phyloP scores from a whole-genome alignment of 768 basidiomycete genomes.

The Tylopilus sp. region DNA sequence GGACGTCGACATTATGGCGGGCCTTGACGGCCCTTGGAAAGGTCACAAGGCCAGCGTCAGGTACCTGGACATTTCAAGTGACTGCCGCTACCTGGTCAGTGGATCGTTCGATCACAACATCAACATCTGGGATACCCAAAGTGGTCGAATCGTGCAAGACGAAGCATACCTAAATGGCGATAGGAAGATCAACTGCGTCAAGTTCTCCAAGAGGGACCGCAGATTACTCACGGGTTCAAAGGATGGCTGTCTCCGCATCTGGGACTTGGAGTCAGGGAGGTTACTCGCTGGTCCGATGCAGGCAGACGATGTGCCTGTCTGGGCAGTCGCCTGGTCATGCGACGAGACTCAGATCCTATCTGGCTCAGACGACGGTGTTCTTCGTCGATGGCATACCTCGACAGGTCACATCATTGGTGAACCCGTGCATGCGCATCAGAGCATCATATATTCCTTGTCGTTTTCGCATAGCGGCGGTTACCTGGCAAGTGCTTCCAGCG shows the following conservation, averaged over 20 bases:
- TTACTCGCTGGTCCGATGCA: constrained; percentile 27
- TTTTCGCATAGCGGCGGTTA: constrained; percentile 27
- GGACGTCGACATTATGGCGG: constrained; percentile 22
- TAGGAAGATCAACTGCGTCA: constrained; percentile 27
- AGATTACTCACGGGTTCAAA: constrained; percentile 29
- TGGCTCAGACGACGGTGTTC: constrained; percentile 20
- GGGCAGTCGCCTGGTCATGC: constrained; percentile 31
- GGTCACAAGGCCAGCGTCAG: constrained; percentile 26
- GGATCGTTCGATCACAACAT: constrained; percentile 32
- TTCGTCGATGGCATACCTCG: constrained; percentile 24
- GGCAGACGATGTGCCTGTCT: constrained; percentile 21
- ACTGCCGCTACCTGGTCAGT: constrained; percentile 28
- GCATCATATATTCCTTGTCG: constrained; percentile 27
- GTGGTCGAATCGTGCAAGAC: constrained; percentile 22
- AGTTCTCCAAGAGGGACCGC: constrained; percentile 22
- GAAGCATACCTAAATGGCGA: constrained; percentile 22
- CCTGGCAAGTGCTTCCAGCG: constrained; percentile 29
- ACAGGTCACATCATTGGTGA: constrained; percentile 23
- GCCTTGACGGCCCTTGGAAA: constrained; percentile 22
- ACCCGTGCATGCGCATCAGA: constrained; percentile 20
- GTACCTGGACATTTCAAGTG: constrained; percentile 26
- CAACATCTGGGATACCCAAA: constrained; percentile 30
- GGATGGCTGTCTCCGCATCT: constrained; percentile 28
- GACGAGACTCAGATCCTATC: constrained; percentile 28
- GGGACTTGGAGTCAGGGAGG: constrained; percentile 26